These are phyloP conservation scores for Neolentinus lepideus DNA, from an alignment of 1,284 basidiomycete species.

Conservation along the genomic window DNA sequence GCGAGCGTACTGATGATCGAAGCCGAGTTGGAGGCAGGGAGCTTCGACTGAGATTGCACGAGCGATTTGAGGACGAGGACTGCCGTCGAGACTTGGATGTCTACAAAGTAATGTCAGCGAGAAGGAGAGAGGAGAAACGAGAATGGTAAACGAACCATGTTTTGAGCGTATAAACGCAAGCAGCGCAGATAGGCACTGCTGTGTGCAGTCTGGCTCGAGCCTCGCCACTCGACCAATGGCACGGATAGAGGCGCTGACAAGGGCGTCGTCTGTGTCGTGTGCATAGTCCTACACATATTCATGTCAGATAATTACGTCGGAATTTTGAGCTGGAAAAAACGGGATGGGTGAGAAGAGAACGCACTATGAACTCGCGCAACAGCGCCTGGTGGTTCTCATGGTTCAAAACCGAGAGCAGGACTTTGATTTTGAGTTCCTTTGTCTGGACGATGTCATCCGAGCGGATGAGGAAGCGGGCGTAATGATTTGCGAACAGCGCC, in stretches of 20 bases:
- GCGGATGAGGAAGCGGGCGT: constrained; percentile 63
- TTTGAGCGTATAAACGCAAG: constrained; percentile 73
- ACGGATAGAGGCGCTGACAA: constrained; percentile 66
- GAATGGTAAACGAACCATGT: constrained; percentile 49
- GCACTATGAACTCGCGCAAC: constrained; percentile 76
- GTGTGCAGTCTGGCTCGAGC: constrained; percentile 56
- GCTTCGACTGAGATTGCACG: constrained; percentile 55
- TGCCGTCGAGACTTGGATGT: constrained; percentile 66
- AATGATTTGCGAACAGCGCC: constrained; percentile 47
- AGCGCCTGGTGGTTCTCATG: constrained; percentile 63
- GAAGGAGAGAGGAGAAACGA: not conserved
- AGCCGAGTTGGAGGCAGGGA: constrained; percentile 34
- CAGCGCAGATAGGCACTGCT: constrained; percentile 68
- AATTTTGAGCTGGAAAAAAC: no score
- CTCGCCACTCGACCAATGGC: constrained; percentile 76
- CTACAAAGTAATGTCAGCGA: constrained; percentile 25
- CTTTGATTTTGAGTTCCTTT: constrained; percentile 69
- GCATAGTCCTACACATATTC: constrained; percentile 74
- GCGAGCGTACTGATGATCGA: constrained; percentile 73
- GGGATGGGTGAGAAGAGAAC: no score
- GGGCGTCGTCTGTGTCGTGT: constrained; percentile 61
- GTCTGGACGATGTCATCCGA: constrained; percentile 56
- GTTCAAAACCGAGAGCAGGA: constrained; percentile 60
- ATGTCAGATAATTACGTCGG: no score
- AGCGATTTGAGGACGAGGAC: constrained; percentile 82